A percentile compares a stretch with the other conserved stretches of the same genome.
phyloP scores from a whole-genome alignment of 2,329 filamentous ascomycete species.

The Botrytis sinoallii region DNA sequence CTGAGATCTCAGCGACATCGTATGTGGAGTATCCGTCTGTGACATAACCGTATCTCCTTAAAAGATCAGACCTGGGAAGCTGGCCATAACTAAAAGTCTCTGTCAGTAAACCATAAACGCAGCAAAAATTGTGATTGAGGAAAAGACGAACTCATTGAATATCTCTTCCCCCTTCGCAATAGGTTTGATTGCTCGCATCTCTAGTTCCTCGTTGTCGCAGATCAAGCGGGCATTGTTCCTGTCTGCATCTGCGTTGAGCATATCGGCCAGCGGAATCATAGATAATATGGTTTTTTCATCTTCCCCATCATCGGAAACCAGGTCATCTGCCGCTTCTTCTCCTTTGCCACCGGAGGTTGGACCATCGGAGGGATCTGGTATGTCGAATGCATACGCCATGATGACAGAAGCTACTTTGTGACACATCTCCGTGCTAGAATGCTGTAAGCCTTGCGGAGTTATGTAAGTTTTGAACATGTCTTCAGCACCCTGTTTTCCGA shows the following conservation, averaged over 20 bases:
- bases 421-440: constrained; percentile 46
- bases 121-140: neutral
- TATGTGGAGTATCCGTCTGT: constrained; percentile 61
- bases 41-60: constrained; percentile 66
- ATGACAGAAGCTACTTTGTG: constrained; percentile 66
- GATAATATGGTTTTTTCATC: constrained; percentile 51
- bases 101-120: constrained; percentile 1
- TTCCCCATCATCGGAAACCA: constrained; percentile 46
- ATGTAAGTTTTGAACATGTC: constrained; percentile 53
- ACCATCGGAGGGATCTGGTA: constrained; percentile 39
- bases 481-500: constrained; percentile 59
- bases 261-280: constrained; percentile 69
- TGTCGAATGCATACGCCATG: constrained; percentile 72
- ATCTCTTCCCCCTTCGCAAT: constrained; percentile 59
- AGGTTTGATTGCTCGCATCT: constrained; percentile 59
- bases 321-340: constrained; percentile 48
- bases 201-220: constrained; percentile 43
- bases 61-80: constrained; percentile 62
- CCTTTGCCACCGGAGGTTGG: constrained; percentile 45
- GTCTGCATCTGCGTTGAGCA: constrained; percentile 67
- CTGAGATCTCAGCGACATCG: constrained; percentile 63
- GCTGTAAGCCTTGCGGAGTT: constrained; percentile 49
- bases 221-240: constrained; percentile 55
- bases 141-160: constrained; percentile 53
- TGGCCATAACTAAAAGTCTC: constrained; percentile 51